A percentile compares a stretch with the other conserved stretches of the same genome.
These are phyloP conservation scores for Penicillium lividum DNA, from an alignment of 495 filamentous ascomycete species.

Conservation along the genomic window DNA sequence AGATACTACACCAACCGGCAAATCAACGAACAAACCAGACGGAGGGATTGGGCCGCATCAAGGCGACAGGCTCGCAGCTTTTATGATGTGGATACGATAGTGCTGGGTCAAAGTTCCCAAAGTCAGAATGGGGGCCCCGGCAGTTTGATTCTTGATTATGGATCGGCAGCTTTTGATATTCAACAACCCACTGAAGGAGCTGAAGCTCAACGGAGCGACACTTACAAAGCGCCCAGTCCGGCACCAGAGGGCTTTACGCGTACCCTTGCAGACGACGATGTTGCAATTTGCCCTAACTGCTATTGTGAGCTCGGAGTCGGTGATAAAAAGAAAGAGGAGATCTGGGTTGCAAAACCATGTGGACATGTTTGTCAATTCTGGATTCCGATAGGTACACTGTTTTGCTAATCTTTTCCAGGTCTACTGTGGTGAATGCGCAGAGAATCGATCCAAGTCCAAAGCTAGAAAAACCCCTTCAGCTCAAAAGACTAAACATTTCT, in stretches of 20 bases:
- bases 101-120: background rate
- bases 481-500: conserved; percentile 41
- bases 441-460: conserved; percentile 46
- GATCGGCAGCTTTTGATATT: conserved; percentile 26
- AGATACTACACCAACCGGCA: no score
- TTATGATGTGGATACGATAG: background rate
- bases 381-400: background rate
- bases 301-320: conserved; percentile 65
- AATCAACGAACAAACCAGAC: no score
- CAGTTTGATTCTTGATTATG: conserved; percentile 18
- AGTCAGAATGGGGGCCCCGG: no score
- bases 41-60: no score
- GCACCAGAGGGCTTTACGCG: conserved; percentile 65
- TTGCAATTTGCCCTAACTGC: conserved; percentile 72
- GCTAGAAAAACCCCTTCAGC: conserved; percentile 32
- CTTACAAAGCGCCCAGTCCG: conserved; percentile 60
- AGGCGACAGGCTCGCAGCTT: no score
- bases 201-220: conserved; percentile 35
- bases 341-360: conserved; percentile 73
- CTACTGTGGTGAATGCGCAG: conserved; percentile 69
- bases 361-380: conserved; percentile 66
- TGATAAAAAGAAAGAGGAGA: conserved; percentile 60
- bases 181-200: conserved; percentile 20
- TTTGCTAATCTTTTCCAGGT: conserved; percentile 46
- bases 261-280: conserved; percentile 59